Evolutionary conservation across 106 monocot genomes (phyloP).

Genomic region (Acorus gramineus): DNA sequence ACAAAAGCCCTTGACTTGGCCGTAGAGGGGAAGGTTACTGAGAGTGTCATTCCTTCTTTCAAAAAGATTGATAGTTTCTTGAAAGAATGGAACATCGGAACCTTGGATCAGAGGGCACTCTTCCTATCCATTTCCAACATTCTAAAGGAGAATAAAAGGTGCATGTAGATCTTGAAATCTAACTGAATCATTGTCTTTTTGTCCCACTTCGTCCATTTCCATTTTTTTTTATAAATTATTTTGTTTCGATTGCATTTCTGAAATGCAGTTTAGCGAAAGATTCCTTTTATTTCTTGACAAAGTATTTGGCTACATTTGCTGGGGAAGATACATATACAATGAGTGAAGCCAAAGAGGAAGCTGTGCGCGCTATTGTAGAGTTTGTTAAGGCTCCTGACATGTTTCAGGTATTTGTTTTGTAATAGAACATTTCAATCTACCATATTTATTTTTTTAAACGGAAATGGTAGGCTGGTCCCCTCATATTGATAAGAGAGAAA

Average conservation of each 20-base stretch:
- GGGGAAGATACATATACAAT: slow-evolving; percentile 48
- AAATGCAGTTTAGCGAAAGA: slow-evolving; percentile 59
- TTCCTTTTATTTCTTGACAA: slow-evolving; percentile 58
- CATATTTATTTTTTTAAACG: too few relatives aligned
- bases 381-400: slow-evolving; percentile 72
- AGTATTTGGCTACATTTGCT: slow-evolving; percentile 81
- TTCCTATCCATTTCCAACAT: slow-evolving; percentile 67
- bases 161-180: background rate
- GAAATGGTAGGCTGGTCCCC: too few relatives aligned
- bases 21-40: slow-evolving; percentile 55
- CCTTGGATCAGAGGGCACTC: slow-evolving; percentile 65
- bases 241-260: background rate
- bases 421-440: too few relatives aligned
- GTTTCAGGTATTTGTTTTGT: slow-evolving; percentile 48
- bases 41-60: slow-evolving; percentile 73
- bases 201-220: background rate
- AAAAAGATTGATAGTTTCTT: slow-evolving; percentile 75
- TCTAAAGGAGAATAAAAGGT: slow-evolving; percentile 93
- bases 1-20: slow-evolving; percentile 70
- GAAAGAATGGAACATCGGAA: slow-evolving; percentile 75
- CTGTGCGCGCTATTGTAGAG: slow-evolving; percentile 71
- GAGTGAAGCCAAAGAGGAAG: slow-evolving; percentile 77
- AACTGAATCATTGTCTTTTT: background rate
- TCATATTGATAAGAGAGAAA: too few relatives aligned
- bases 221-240: background rate